Evolutionary conservation across 768 basidiomycete species (phyloP).

Genomic region (Suillus americanus): DNA sequence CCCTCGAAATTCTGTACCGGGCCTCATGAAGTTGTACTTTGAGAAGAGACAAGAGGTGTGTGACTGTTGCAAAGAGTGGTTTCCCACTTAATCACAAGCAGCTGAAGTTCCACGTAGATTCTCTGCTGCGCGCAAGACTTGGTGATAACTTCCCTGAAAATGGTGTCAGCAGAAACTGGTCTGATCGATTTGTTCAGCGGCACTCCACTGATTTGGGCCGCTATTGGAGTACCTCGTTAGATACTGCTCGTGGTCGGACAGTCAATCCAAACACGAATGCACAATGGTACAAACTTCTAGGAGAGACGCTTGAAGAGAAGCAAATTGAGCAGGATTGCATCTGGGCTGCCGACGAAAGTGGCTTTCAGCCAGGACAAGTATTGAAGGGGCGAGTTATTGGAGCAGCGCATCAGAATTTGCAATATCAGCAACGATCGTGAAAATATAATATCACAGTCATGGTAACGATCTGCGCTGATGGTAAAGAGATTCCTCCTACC

Average conservation of each 20-base stretch:
- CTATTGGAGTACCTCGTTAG: not conserved
- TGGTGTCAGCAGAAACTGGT: constrained; percentile 39
- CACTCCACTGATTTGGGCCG: constrained; percentile 17
- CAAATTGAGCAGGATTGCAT: not conserved
- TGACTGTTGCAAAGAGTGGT: constrained; percentile 26
- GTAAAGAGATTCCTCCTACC: constrained; percentile 14
- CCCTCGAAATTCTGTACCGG: too few relatives aligned
- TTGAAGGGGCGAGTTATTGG: constrained; percentile 8
- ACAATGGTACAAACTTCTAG: not conserved
- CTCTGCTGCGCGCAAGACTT: constrained; percentile 25
- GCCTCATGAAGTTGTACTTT: too few relatives aligned
- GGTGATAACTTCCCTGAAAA: constrained; percentile 33
- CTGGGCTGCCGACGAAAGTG: constrained; percentile 16
- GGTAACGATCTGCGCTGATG: constrained; percentile 26
- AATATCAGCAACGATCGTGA: constrained; percentile 17
- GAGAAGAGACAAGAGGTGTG: too few relatives aligned
- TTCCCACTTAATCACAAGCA: constrained; percentile 28
- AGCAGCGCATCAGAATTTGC: not conserved
- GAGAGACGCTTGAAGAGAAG: not conserved
- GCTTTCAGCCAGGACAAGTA: constrained; percentile 9
- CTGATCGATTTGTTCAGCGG: constrained; percentile 24
- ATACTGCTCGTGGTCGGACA: constrained; percentile 4
- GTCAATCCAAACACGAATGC: constrained; percentile 5
- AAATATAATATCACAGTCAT: constrained; percentile 24
- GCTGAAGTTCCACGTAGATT: constrained; percentile 24